Evolutionary conservation across 75 land plant genomes (phyloP).

Genomic region (Isoetes taiwanensis): DNA sequence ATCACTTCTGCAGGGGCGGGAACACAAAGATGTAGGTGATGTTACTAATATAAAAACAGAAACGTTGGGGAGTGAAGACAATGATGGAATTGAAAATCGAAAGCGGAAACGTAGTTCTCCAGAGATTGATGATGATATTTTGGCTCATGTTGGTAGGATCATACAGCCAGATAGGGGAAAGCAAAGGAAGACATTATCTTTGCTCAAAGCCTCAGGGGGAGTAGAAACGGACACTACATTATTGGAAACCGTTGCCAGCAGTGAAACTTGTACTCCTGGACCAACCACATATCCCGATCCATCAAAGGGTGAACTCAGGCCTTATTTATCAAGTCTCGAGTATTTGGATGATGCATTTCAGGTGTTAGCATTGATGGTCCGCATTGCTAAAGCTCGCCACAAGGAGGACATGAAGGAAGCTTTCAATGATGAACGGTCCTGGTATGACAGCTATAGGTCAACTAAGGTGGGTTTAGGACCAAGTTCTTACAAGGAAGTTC

Average conservation of each 20-base stretch:
- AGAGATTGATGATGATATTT: conserved; percentile 2
- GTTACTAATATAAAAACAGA: too few species aligned
- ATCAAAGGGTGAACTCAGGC: conserved; percentile 10
- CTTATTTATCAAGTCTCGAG: conserved; percentile 21
- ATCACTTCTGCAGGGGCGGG: too few species aligned
- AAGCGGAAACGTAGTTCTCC: conserved; percentile 3
- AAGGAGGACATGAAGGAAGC: conserved; percentile 30
- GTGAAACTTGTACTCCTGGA: conserved; percentile 1
- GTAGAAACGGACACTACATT: conserved; percentile 2
- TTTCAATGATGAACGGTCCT: conserved; percentile 24
- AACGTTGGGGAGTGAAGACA: too few species aligned
- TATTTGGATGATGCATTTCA: conserved; percentile 27
- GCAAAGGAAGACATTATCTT: neutral
- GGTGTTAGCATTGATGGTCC: conserved; percentile 24
- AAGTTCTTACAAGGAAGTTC: neutral
- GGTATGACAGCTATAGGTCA: conserved; percentile 13
- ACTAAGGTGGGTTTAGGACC: conserved; percentile 12
- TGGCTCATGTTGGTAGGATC: neutral
- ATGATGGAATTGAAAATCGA: neutral
- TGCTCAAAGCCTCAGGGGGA: conserved; percentile 10
- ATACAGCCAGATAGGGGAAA: conserved; percentile 3
- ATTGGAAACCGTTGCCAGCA: conserved; percentile 1
- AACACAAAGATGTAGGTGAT: too few species aligned
- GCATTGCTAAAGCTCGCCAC: conserved; percentile 25
- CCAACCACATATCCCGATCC: conserved; percentile 7